Evolutionary conservation across 2,329 filamentous ascomycete species (phyloP).

Genomic region (Zasmidium citrigriseum): DNA sequence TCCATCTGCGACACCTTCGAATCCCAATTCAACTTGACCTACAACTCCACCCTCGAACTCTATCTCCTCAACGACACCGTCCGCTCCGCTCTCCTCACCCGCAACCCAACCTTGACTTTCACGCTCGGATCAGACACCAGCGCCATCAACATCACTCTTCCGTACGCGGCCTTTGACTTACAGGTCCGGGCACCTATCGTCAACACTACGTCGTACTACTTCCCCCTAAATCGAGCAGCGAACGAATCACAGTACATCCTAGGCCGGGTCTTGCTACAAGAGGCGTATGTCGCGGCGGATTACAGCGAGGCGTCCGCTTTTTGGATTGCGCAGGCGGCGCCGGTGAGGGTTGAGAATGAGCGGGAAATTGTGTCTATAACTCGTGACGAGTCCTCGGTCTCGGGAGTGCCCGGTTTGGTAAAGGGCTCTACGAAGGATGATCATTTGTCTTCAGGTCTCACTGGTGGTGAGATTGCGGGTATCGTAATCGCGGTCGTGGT

Average conservation of each 20-base stretch:
- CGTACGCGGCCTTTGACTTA: slow-evolving; percentile 33
- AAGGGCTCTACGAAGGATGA: too few relatives aligned
- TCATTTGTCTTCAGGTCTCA: too few relatives aligned
- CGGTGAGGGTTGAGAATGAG: too few relatives aligned
- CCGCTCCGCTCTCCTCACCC: slow-evolving; percentile 33
- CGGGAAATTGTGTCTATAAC: too few relatives aligned
- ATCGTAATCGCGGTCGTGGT: too few relatives aligned
- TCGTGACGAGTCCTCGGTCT: too few relatives aligned
- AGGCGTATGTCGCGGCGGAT: slow-evolving; percentile 19
- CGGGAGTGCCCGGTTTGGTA: too few relatives aligned
- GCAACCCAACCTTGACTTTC: slow-evolving; percentile 41
- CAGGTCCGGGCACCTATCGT: slow-evolving; percentile 18
- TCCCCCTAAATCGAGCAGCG: slow-evolving; percentile 24
- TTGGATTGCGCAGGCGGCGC: slow-evolving; percentile 3
- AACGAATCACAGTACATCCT: slow-evolving; percentile 27
- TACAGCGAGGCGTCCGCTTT: not conserved
- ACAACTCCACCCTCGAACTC: slow-evolving; percentile 37
- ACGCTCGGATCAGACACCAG: slow-evolving; percentile 18
- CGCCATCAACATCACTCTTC: slow-evolving; percentile 22
- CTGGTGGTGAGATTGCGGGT: too few relatives aligned
- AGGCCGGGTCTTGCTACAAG: slow-evolving; percentile 30
- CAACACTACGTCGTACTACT: slow-evolving; percentile 14
- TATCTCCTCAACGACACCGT: slow-evolving; percentile 43
- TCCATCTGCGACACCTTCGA: slow-evolving; percentile 43
- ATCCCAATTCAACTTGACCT: slow-evolving; percentile 41